Conservation (phyloP, 73 alveolate species). For the Paramecium bursaria region DNA sequence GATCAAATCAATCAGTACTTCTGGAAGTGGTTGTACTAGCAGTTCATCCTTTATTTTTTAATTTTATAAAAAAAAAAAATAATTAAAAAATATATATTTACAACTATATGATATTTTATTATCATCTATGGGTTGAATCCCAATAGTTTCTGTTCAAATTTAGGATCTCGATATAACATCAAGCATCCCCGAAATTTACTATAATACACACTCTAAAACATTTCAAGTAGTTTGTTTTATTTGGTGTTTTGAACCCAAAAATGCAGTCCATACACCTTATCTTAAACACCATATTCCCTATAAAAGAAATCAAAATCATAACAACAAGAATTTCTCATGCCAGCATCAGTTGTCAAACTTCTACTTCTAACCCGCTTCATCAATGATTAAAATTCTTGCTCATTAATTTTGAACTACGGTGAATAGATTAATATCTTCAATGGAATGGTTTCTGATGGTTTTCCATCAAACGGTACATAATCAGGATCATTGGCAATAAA, state of each 20-base stretch:
- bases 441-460: slow-evolving; percentile 1
- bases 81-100: no score
- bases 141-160: no score
- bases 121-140: no score
- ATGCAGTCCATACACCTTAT: slow-evolving; percentile 23
- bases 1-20: no score
- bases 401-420: slow-evolving; percentile 29
- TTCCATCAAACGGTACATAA: background rate
- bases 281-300: slow-evolving; percentile 35
- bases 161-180: slow-evolving; percentile 15
- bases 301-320: slow-evolving; percentile 46
- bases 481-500: slow-evolving; percentile 31
- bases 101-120: no score
- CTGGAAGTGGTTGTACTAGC: no score
- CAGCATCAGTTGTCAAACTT: slow-evolving; percentile 8
- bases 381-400: slow-evolving; percentile 26
- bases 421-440: slow-evolving; percentile 19
- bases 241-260: slow-evolving; percentile 34
- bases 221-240: background rate
- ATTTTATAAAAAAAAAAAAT: no score
- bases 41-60: no score
- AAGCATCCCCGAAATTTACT: background rate
- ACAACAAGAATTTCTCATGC: background rate
- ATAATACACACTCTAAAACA: background rate
- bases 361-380: slow-evolving; percentile 29